Evolutionary conservation across 192 early-diverging fungal genomes (phyloP), one percentile per base, ranked within the genome.

Genomic region (Coemansia sp.): DNA sequence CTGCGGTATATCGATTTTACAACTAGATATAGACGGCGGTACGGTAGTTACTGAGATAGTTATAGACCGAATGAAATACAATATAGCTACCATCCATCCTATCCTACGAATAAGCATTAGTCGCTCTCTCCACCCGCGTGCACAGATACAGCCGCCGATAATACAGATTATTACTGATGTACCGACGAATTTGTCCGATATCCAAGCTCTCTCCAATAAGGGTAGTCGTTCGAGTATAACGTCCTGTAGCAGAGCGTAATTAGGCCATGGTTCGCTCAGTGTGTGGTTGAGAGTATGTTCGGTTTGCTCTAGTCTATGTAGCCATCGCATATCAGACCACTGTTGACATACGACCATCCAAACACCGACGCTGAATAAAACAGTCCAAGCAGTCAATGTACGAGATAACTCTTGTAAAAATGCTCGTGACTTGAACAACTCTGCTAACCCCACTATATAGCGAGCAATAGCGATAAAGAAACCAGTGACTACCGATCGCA

Each of bases 31-130:
- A 16, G 87, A 84, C 11, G 85, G 85, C 52, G 89, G 89, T 46
- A 88, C 68, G 0, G 87, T 87, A 1, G 89, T 90, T 0, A 87
- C 85, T 10, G 88, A 79, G 16, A 90, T 66, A 0, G 87, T 88
- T 15, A 90, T 64, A 3, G 83, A 85, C 49, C 89, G 77, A 47
- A 87, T 71, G 33, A 90, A 69, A 55, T 90, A 90, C 53, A 90
- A 62, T 2, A 79, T 64, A 6, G 81, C 82, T 50, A 90, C 81
- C 66, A 90, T 80, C 80, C 87, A 87, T 3, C 69, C 74, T 34
- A 83, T 76, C 0, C 89, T 76, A 13, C 89, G 80, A 3, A 90
- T 29, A n/a, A 87, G 66, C 65, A 85, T 84, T 58, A 86, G 71
- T 2, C 87, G 78, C 34, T 78, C 66, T 1, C 85, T 79, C 88